Base-by-base conservation (phyloP, 2,329 filamentous ascomycete species). In the Fusarium chuoi region DNA sequence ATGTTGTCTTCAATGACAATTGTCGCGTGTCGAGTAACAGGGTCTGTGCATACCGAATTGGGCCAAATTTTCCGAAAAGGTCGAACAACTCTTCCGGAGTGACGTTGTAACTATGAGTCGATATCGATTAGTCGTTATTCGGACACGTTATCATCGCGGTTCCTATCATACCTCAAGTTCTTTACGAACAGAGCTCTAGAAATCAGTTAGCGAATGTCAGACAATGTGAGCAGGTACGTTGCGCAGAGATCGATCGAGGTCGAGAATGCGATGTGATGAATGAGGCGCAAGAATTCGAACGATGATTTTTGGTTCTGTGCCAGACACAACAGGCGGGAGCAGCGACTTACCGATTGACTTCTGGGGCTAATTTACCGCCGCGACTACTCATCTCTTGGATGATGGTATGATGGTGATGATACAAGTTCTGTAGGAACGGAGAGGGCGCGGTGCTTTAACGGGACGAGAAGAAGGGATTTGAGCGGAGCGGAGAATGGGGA, bases 171-270 rank as follows among this genome's bases (percentile, higher is more conserved):
- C 94, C 94, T 97, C 88, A 98, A 91, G 91, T 99, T 98, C 94
- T 98, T 98, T 82, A 98, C 96, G 91, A 98, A 98, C 88, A 99
- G 94, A 92, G 96, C 96, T 92, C 96, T 98, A 78, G 74, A 61
- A 10, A 54, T 63, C 8, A 30, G 83, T 85, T 77, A 85, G 83
- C 73, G 70, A 72, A 62, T 57, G 44, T 33, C 48, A 66, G 51
- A 46, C 11, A 55, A 49, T 57, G 45, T 24, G 62, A 59, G 45
- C 24, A 65, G 49, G 35, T 26, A 46, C 60, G 33, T 63, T 57
- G 38, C 51, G 15, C 24, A 24, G 35, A 63, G 26, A 26, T 15
- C 44, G 48, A 52, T 63, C 36, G 20, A 41, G 61, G 33, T 62
- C 42, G 49, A 51, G 38, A 59, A 71, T 70, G 61, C 55, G 68